These are phyloP conservation scores for Cladosporium sp. DNA, from an alignment of 2,329 filamentous ascomycete species.

Conservation along the genomic window DNA sequence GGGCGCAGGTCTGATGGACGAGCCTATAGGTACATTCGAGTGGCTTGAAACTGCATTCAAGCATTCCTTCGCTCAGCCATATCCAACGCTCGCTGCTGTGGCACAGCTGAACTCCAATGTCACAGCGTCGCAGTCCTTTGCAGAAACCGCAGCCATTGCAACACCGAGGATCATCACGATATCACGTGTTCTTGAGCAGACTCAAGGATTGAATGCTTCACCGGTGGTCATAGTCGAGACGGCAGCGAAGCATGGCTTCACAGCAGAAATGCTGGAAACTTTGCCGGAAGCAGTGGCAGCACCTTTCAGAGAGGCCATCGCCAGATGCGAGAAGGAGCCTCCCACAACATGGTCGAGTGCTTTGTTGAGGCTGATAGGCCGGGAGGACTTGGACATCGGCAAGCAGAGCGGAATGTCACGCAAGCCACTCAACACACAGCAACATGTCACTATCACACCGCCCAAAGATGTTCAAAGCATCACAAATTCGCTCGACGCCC, in stretches of 20 bases:
- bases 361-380: constrained; percentile 73
- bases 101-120: constrained; percentile 26
- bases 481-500: constrained; percentile 66
- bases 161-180: constrained; percentile 32
- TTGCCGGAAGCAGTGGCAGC: constrained; percentile 82
- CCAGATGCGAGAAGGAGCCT: constrained; percentile 80
- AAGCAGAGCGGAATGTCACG: neutral
- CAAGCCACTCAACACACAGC: constrained; percentile 2
- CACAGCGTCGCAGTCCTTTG: constrained; percentile 19
- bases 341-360: constrained; percentile 73
- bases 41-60: constrained; percentile 37
- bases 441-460: neutral
- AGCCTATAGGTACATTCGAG: constrained; percentile 32
- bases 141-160: constrained; percentile 18
- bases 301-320: constrained; percentile 79
- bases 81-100: constrained; percentile 31
- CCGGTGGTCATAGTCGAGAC: constrained; percentile 50
- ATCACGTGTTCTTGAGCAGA: constrained; percentile 30
- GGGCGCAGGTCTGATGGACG: constrained; percentile 28
- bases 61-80: constrained; percentile 24
- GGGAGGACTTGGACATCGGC: constrained; percentile 67
- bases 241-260: constrained; percentile 71
- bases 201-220: constrained; percentile 27
- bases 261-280: constrained; percentile 69
- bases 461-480: constrained; percentile 75